These are phyloP conservation scores for Aristolochia fimbriata DNA, from an alignment of 164 flowering plant genomes.

Conservation along the genomic window DNA sequence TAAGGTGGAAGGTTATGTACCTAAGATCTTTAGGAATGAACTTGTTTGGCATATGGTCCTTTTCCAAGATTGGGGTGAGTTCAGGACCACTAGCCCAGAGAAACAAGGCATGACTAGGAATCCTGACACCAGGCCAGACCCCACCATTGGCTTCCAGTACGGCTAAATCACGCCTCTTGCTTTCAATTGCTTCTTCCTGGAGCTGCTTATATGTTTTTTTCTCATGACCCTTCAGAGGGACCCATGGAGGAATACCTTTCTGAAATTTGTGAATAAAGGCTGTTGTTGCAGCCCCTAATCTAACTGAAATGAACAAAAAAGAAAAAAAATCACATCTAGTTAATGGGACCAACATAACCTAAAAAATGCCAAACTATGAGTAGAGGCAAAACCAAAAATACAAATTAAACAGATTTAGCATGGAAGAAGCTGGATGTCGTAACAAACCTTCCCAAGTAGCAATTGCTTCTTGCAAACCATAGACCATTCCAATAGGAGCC, in stretches of 20 bases:
- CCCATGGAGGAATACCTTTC: constrained; percentile 93
- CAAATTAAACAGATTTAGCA: background rate
- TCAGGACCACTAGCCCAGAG: constrained; percentile 98
- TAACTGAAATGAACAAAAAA: constrained; percentile 36
- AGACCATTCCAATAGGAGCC: constrained; percentile 92
- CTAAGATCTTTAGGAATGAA: constrained; percentile 83
- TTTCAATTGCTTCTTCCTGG: constrained; percentile 86
- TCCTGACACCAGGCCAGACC: constrained; percentile 85
- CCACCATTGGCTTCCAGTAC: constrained; percentile 84
- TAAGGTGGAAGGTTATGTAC: constrained; percentile 18
- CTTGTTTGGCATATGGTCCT: constrained; percentile 94
- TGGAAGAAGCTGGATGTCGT: background rate
- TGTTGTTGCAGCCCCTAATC: constrained; percentile 82
- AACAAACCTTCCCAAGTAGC: constrained; percentile 96
- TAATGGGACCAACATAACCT: background rate
- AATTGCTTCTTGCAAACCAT: constrained; percentile 81
- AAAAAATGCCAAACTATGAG: too few relatives aligned
- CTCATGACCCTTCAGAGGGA: constrained; percentile 78
- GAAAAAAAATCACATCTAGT: background rate
- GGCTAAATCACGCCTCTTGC: constrained; percentile 78
- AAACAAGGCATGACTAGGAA: constrained; percentile 82
- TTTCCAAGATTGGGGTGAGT: constrained; percentile 59
- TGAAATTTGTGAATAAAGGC: constrained; percentile 65
- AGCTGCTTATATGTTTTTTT: constrained; percentile 73
- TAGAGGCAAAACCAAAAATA: background rate